Evolutionary conservation across 106 monocot species (phyloP).

Genomic region (Apostasia ramifera): DNA sequence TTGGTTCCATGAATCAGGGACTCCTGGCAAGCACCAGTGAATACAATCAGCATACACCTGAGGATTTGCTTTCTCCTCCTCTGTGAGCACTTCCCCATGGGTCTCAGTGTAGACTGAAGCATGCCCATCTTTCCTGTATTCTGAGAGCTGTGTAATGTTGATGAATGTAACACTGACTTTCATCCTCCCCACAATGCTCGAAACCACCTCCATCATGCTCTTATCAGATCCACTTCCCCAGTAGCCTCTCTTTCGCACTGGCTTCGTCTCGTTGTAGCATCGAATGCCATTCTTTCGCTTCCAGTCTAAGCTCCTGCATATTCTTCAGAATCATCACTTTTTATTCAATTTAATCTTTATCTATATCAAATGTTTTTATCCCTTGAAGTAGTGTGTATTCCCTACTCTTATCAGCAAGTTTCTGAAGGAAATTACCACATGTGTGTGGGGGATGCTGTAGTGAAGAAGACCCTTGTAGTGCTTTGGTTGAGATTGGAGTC

Average conservation of each 20-base stretch:
- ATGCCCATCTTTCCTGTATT: conserved; percentile 56
- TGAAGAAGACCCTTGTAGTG: conserved; percentile 58
- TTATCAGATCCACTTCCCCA: conserved; percentile 55
- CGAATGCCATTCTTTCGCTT: conserved; percentile 27
- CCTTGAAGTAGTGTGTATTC: not conserved
- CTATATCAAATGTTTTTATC: not conserved
- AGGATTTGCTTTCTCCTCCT: conserved; percentile 42
- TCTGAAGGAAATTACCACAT: conserved; percentile 30
- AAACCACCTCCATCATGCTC: conserved; percentile 51
- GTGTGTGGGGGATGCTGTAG: conserved; percentile 66
- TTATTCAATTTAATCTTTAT: no score
- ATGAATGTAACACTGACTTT: conserved; percentile 41
- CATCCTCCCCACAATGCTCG: conserved; percentile 42
- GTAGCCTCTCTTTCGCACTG: conserved; percentile 35
- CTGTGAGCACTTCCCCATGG: conserved; percentile 25
- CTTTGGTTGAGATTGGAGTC: conserved; percentile 41
- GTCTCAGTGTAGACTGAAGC: conserved; percentile 43
- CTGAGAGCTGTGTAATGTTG: conserved; percentile 71
- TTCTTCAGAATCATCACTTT: no score
- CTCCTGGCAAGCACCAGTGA: conserved; percentile 71
- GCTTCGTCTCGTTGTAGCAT: conserved; percentile 70
- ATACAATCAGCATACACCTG: conserved; percentile 48
- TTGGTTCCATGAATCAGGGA: conserved; percentile 68
- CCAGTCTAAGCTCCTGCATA: conserved; percentile 58
- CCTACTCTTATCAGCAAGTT: no score